Evolutionary conservation across 495 filamentous ascomycete species (phyloP).

Genomic region (Talaromyces borbonicus): DNA sequence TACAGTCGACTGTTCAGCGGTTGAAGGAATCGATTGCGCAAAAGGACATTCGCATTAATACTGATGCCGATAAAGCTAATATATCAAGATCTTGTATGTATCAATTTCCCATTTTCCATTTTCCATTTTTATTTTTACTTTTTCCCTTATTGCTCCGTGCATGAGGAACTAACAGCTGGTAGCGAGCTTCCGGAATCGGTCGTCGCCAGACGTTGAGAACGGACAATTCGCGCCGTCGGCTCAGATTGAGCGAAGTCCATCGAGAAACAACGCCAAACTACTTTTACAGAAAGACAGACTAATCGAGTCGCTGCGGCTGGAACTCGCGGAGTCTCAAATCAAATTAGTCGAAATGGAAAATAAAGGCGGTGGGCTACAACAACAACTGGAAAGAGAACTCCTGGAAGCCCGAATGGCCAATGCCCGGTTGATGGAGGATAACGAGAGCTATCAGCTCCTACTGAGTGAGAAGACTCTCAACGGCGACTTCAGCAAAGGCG

Average conservation of each 20-base stretch:
- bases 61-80: constrained; percentile 50
- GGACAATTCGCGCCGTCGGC: constrained; percentile 85
- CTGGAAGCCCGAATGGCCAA: constrained; percentile 90
- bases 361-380: constrained; percentile 70
- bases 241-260: constrained; percentile 67
- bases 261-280: constrained; percentile 76
- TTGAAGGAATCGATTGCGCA: constrained; percentile 80
- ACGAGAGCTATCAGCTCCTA: constrained; percentile 92
- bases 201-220: constrained; percentile 38
- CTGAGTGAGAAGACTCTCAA: constrained; percentile 89
- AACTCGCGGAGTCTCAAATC: constrained; percentile 90
- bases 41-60: constrained; percentile 47
- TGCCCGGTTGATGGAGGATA: constrained; percentile 93
- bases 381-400: constrained; percentile 78
- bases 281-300: constrained; percentile 91
- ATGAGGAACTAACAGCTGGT: no score
- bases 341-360: constrained; percentile 93
- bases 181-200: constrained; percentile 46
- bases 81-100: constrained; percentile 61
- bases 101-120: constrained; percentile 7
- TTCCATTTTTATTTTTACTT: constrained; percentile 17
- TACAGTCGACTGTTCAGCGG: constrained; percentile 78
- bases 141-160: no score
- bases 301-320: constrained; percentile 83
- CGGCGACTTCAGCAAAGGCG: constrained; percentile 79